phyloP scores from a whole-genome alignment of 2,329 filamentous ascomycete genomes.

The Juglanconis oblonga region DNA sequence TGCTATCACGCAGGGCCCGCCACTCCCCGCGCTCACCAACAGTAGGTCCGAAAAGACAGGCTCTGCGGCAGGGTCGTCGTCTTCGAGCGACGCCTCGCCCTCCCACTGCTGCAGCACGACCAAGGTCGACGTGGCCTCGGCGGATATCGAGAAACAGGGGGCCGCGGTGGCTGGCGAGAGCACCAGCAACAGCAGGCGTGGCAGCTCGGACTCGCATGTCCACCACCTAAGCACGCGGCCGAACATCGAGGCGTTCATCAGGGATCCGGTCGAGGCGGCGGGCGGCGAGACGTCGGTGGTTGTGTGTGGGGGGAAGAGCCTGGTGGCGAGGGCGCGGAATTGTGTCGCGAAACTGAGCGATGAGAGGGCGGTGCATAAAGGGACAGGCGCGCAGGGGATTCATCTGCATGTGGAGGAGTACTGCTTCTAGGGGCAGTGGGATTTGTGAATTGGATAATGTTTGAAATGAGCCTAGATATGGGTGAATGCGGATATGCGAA shows the following conservation, averaged over 20 bases:
- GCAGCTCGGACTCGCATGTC: conserved; percentile 38
- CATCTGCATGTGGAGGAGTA: conserved; percentile 61
- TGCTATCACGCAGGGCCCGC: conserved; percentile 44
- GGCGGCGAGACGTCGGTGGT: conserved; percentile 61
- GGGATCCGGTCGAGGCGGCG: conserved; percentile 52
- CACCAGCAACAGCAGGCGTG: conserved; percentile 17
- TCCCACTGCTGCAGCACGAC: conserved; percentile 35
- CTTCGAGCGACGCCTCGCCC: conserved; percentile 37
- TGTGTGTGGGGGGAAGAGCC: conserved; percentile 55
- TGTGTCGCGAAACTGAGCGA: conserved; percentile 55
- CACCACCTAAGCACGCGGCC: conserved; percentile 45
- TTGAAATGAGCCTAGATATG: no score
- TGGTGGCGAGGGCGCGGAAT: conserved; percentile 53
- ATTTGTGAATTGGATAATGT: no score
- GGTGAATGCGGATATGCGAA: no score
- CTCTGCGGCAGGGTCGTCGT: conserved; percentile 19
- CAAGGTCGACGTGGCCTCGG: conserved; percentile 9
- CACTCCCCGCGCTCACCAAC: conserved; percentile 22
- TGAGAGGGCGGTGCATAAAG: conserved; percentile 62
- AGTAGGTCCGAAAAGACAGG: conserved; percentile 18
- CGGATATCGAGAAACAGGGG: conserved; percentile 27
- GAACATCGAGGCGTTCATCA: conserved; percentile 50
- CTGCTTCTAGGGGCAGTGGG: conserved; percentile 22
- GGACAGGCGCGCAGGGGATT: conserved; percentile 61
- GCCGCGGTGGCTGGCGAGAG: conserved; percentile 1